phyloP scores from a whole-genome alignment of 345 rosid genomes.

The Lenwebbia sp. region DNA sequence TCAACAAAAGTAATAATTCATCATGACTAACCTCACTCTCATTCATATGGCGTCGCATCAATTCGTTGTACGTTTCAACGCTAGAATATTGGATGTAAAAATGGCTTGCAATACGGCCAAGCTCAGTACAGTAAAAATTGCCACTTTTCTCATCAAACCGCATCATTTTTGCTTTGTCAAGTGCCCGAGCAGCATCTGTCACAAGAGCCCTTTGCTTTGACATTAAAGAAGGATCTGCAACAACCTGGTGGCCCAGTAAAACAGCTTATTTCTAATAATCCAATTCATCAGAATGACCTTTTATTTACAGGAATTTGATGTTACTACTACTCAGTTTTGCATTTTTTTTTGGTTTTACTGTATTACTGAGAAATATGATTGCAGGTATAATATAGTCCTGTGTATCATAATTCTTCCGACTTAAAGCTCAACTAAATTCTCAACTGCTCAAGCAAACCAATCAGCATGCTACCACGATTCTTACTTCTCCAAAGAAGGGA shows the following conservation, averaged over 20 bases:
- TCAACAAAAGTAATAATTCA: neutral
- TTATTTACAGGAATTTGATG: neutral
- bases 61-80: slow-evolving; percentile 95
- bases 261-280: neutral
- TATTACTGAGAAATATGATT: neutral
- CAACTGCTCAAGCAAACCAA: neutral
- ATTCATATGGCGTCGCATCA: slow-evolving; percentile 88
- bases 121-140: slow-evolving; percentile 94
- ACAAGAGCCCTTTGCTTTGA: slow-evolving; percentile 83
- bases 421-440: neutral
- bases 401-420: neutral
- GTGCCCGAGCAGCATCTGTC: slow-evolving; percentile 93
- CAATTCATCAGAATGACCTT: neutral
- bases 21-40: slow-evolving; percentile 68
- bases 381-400: neutral
- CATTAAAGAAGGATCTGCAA: slow-evolving; percentile 83
- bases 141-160: slow-evolving; percentile 98
- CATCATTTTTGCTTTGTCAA: slow-evolving; percentile 99
- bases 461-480: neutral
- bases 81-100: slow-evolving; percentile 95
- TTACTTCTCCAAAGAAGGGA: neutral
- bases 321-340: neutral
- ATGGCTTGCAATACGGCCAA: slow-evolving; percentile 98
- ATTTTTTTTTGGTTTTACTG: neutral
- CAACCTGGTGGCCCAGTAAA: slow-evolving; percentile 37